phyloP scores from a whole-genome alignment of 768 basidiomycete species.

The Boletus coccyginus region DNA sequence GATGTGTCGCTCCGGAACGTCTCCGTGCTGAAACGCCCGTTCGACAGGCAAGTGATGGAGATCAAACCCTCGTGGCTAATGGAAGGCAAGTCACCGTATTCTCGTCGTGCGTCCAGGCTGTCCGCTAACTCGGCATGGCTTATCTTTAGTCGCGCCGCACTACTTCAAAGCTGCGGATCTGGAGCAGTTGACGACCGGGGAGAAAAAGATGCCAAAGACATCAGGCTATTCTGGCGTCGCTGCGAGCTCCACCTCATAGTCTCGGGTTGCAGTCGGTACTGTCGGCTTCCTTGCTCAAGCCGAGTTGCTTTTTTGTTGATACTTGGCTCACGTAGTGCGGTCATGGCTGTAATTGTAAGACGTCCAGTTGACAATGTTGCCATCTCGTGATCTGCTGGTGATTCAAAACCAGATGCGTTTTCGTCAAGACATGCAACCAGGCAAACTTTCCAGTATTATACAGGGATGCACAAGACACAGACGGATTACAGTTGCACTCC shows the following conservation, averaged over 20 bases:
- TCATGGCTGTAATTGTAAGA: conserved; percentile 1
- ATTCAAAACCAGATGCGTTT: not conserved
- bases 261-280: not conserved
- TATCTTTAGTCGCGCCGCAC: conserved; percentile 80
- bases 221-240: conserved; percentile 34
- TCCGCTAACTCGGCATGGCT: conserved; percentile 1
- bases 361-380: not conserved
- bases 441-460: not conserved
- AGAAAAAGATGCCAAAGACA: conserved; percentile 93
- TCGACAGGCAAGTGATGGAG: conserved; percentile 87
- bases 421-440: not conserved
- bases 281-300: not conserved
- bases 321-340: not conserved
- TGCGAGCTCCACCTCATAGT: conserved; percentile 9
- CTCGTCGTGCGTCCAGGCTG: not conserved
- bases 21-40: not conserved
- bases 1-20: not conserved
- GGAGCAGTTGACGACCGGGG: conserved; percentile 74
- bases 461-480: conserved; percentile 1
- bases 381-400: not conserved
- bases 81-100: conserved; percentile 57
- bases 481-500: not conserved
- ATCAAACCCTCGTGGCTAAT: conserved; percentile 94
- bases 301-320: not conserved
- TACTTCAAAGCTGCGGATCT: conserved; percentile 89